phyloP scores from a whole-genome alignment of 345 rosid species.

The Euphorbia lathyris region DNA sequence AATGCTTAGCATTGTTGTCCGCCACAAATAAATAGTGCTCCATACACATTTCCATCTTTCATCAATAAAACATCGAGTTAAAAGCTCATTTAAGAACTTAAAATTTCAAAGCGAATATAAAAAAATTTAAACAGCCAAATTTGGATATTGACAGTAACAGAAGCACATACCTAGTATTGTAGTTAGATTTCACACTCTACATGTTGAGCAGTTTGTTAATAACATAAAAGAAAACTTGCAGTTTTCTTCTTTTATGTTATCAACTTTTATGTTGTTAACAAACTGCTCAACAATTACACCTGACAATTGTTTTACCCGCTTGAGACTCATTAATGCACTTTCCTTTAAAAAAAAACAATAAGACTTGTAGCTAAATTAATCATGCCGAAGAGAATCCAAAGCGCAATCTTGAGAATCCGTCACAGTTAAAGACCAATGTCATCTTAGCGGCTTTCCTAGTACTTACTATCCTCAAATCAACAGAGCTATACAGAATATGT shows the following conservation, averaged over 20 bases:
- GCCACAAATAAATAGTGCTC: background rate
- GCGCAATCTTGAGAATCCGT: too few species aligned
- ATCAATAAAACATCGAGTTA: background rate
- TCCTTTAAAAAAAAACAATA: too few species aligned
- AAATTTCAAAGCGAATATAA: background rate
- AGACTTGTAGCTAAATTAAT: too few species aligned
- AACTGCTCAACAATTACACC: too few species aligned
- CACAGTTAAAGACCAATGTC: background rate
- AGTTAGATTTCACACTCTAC: slow-evolving; percentile 34
- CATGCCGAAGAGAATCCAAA: too few species aligned
- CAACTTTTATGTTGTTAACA: too few species aligned
- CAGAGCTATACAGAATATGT: background rate
- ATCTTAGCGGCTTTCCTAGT: background rate
- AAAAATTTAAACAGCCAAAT: background rate
- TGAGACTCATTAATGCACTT: too few species aligned
- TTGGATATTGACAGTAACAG: background rate
- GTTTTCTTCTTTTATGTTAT: too few species aligned
- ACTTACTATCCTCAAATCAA: background rate
- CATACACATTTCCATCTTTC: background rate
- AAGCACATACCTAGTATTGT: slow-evolving; percentile 29
- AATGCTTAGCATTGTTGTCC: background rate
- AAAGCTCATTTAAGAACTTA: background rate
- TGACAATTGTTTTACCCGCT: too few species aligned
- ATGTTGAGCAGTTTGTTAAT: too few species aligned
- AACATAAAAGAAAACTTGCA: too few species aligned